Evolutionary conservation across 1,284 basidiomycete species (phyloP).

Genomic region (Fistulina hepatica): DNA sequence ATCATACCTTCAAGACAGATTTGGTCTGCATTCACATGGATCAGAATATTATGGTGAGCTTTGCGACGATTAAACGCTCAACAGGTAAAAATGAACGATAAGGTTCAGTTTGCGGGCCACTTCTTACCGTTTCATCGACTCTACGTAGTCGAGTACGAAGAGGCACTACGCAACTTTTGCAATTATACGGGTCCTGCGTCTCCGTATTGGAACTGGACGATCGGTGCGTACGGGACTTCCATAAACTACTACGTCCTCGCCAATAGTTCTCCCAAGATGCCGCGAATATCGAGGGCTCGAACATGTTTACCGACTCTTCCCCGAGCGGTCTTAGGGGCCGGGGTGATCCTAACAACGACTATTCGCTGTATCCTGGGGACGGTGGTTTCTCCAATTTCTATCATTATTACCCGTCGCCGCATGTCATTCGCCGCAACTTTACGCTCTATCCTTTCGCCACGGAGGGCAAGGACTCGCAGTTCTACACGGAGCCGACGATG

Average conservation of each 20-base stretch:
- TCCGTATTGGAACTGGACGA: constrained; percentile 32
- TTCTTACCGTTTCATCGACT: constrained; percentile 29
- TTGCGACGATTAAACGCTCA: neutral
- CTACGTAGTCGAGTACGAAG: constrained; percentile 23
- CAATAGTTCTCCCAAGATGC: constrained; percentile 19
- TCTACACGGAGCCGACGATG: constrained; percentile 16
- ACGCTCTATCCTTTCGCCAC: constrained; percentile 22
- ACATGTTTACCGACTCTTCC: constrained; percentile 21
- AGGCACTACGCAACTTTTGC: constrained; percentile 25
- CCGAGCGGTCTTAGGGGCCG: constrained; percentile 28
- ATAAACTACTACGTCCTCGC: neutral
- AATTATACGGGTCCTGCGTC: constrained; percentile 22
- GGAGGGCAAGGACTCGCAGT: constrained; percentile 6
- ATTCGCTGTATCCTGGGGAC: constrained; percentile 18
- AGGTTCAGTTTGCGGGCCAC: constrained; percentile 1
- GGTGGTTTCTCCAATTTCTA: constrained; percentile 25
- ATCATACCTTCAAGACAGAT: no score
- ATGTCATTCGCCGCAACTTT: constrained; percentile 27
- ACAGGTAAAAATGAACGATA: constrained; percentile 1
- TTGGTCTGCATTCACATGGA: constrained; percentile 30
- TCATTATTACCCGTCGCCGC: constrained; percentile 25
- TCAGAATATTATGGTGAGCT: constrained; percentile 19
- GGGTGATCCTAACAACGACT: constrained; percentile 25
- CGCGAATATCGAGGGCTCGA: constrained; percentile 20
- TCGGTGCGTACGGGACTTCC: constrained; percentile 16